Evolutionary conservation across 2,329 filamentous ascomycete species (phyloP).

Genomic region (Atkinsonella hypoxylon): DNA sequence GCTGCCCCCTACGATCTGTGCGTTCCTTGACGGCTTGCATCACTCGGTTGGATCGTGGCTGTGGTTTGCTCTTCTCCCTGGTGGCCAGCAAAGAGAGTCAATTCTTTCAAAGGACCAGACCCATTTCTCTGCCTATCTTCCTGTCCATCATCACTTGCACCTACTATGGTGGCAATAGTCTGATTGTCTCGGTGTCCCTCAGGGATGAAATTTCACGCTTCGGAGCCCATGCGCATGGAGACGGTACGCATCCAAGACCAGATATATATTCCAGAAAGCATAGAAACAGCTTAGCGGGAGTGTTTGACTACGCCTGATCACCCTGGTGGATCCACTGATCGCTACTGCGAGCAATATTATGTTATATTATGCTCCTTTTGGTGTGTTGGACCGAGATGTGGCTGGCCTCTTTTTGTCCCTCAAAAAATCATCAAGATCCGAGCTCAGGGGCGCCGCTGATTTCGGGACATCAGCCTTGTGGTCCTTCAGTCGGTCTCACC

Average conservation of each 20-base stretch:
- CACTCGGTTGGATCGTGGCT: not conserved
- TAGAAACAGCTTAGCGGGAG: not conserved
- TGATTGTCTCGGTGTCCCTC: not conserved
- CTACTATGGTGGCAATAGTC: not conserved
- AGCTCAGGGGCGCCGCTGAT: not conserved
- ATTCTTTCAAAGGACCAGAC: not conserved
- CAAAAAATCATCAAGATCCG: slow-evolving; percentile 5
- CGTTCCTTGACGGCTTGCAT: not conserved
- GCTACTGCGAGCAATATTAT: no score
- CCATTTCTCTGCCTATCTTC: not conserved
- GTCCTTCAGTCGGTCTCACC: not conserved
- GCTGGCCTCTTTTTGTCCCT: not conserved
- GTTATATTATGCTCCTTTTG: not conserved
- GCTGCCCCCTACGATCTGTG: not conserved
- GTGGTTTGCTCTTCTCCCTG: no score
- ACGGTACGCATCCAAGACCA: no score
- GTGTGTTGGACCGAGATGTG: slow-evolving; percentile 2
- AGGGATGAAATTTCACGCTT: no score
- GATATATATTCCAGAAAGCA: not conserved
- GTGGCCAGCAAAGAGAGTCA: not conserved
- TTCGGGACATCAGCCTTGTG: slow-evolving; percentile 7
- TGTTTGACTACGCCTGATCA: not conserved
- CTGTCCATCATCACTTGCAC: not conserved
- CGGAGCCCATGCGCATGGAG: no score
- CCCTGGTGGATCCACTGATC: not conserved